Base-by-base conservation (phyloP, 2,329 filamentous ascomycete species). In the Biscogniauxia sp. region DNA sequence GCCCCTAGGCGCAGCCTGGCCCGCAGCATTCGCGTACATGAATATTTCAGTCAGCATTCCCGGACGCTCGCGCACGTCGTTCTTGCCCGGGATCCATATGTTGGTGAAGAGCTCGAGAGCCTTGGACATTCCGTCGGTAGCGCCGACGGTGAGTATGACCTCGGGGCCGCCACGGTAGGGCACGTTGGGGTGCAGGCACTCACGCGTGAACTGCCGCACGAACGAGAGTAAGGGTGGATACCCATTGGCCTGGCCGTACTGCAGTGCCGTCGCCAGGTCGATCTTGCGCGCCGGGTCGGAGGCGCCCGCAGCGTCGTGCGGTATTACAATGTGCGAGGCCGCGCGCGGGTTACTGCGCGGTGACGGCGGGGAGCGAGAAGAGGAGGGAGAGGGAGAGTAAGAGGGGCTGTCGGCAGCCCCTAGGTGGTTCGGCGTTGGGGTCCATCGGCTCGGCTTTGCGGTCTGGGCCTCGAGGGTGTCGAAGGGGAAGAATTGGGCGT, bases 101-200 rank as follows among this genome's bases (percentile, higher is more conserved):
- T 96, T 87, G 65, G 84, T 88, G 68, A 97, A 84, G 7, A 91
- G 83, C 70, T 93, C 87, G 37, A 97, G 76, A 4, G 85, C 79
- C 80, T 97, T 97, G 68, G 83, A 79, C 70, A 96, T 89, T 37
- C 92, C 93, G 78, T 97, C 93, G 0, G 93, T 97, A 26, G 88
- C 86, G 59, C 93, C 93, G 73, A 88, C 90, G 8, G 90, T 93
- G 66, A 96, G 78, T 60, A 93, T 83, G 57, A 96, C 84, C 57
- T 94, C 92, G 4, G 90, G 88, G 0, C 92, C 92, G 61, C 79
- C 87, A 60, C 81, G 80, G 72, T 97, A 97, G 5, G 92, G 92
- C 7, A 93, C 84, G 68, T 89, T 88, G 2, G 92, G 92, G 73
- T 97, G 92, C 56, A 97, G 79, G 68, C 91, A 83, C 58, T 93